phyloP scores from a whole-genome alignment of 2,329 filamentous ascomycete genomes.

The Aspergillus unguis region DNA sequence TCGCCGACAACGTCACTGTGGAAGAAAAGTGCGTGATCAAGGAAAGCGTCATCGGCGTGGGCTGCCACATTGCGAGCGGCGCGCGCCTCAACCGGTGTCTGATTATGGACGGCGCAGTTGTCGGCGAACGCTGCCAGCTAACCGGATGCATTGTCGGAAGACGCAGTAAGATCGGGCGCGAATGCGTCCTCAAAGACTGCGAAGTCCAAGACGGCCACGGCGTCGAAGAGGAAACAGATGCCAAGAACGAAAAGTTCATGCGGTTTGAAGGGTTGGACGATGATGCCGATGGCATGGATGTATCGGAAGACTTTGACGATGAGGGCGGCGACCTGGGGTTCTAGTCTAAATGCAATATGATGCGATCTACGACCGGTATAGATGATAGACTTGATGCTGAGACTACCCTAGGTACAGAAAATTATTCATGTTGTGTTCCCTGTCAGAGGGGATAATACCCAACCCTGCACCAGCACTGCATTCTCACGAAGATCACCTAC shows the following conservation, averaged over 20 bases:
- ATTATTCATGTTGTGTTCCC: background rate
- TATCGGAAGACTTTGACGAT: conserved; percentile 28
- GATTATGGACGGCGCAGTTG: conserved; percentile 84
- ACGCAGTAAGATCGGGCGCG: conserved; percentile 77
- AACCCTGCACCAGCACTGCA: background rate
- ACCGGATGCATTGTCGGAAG: conserved; percentile 84
- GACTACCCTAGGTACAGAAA: background rate
- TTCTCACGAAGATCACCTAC: no score
- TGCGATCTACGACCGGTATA: conserved; percentile 6
- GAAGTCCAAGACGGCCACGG: conserved; percentile 86
- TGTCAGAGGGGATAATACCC: background rate
- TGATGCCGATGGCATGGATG: conserved; percentile 33
- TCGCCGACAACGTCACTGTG: conserved; percentile 84
- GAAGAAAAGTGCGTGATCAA: conserved; percentile 91
- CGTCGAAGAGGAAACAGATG: conserved; percentile 71
- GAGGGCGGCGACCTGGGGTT: conserved; percentile 9
- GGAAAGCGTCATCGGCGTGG: conserved; percentile 81
- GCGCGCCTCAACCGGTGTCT: conserved; percentile 83
- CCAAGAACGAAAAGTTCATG: conserved; percentile 63
- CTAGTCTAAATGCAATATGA: background rate
- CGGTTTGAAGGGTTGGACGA: conserved; percentile 47
- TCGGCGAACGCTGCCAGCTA: conserved; percentile 79
- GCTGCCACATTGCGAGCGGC: conserved; percentile 81
- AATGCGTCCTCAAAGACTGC: conserved; percentile 76
- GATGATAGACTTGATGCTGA: conserved; percentile 7